A percentile compares a stretch with the other conserved stretches of the same genome.
Conservation (phyloP, 2,329 filamentous ascomycete genomes). For the Cercospora sojina region DNA sequence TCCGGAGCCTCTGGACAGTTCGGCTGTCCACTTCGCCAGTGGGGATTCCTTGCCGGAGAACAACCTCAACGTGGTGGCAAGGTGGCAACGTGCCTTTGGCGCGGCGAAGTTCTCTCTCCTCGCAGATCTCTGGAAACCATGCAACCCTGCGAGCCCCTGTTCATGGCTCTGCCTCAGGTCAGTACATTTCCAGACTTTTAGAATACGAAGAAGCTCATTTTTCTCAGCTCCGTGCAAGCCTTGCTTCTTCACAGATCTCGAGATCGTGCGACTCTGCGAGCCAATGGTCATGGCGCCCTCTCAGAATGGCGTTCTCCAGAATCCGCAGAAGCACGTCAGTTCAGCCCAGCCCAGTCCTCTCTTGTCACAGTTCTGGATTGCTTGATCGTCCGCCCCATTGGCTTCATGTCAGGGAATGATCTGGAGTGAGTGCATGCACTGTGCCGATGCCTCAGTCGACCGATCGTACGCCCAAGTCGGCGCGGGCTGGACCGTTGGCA, state of each 20-base stretch:
- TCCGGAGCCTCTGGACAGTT: background rate
- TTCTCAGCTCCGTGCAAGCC: background rate
- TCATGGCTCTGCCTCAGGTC: background rate
- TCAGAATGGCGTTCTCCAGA: background rate
- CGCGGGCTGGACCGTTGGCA: background rate
- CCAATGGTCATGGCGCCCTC: background rate
- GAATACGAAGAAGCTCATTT: background rate
- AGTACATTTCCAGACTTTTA: background rate
- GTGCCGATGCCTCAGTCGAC: background rate
- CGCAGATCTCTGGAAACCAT: background rate
- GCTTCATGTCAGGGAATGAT: background rate
- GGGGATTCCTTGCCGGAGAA: background rate
- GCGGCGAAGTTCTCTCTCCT: background rate
- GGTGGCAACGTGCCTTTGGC: background rate
- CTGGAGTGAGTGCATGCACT: background rate
- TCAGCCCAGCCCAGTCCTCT: background rate
- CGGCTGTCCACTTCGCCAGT: background rate
- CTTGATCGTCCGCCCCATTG: background rate
- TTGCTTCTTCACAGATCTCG: background rate
- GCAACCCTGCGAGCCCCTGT: background rate
- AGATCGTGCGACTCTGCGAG: background rate
- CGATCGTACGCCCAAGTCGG: background rate
- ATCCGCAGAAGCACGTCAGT: background rate
- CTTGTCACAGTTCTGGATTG: background rate
- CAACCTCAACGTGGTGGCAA: background rate